phyloP scores from a whole-genome alignment of 257 asterid species.

The Lithospermum erythrorhizon region DNA sequence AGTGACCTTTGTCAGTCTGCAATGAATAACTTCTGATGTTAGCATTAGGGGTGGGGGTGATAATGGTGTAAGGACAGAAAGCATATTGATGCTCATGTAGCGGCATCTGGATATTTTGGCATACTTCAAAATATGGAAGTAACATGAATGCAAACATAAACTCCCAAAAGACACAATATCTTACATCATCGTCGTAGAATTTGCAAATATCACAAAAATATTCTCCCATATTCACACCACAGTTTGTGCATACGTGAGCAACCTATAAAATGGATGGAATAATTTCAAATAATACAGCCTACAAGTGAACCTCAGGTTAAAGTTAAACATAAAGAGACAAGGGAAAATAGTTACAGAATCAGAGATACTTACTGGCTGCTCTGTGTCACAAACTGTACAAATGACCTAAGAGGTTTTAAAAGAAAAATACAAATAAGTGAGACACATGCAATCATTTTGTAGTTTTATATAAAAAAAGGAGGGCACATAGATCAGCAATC shows the following conservation, averaged over 20 bases:
- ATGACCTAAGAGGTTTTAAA: slow-evolving; percentile 51
- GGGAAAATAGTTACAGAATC: slow-evolving; percentile 2
- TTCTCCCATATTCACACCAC: slow-evolving; percentile 97
- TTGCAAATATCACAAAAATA: slow-evolving; percentile 79
- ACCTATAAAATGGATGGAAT: slow-evolving; percentile 36
- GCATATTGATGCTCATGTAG: too few relatives aligned
- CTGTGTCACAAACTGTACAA: slow-evolving; percentile 91
- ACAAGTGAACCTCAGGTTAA: not conserved
- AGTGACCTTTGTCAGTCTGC: slow-evolving; percentile 77
- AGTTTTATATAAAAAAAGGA: not conserved
- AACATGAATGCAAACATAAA: not conserved
- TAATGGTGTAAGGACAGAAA: too few relatives aligned
- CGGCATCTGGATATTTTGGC: too few relatives aligned
- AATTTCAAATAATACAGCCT: not conserved
- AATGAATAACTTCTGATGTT: not conserved
- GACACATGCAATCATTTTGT: not conserved
- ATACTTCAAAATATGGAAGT: too few relatives aligned
- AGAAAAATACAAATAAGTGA: not conserved
- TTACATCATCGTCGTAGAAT: slow-evolving; percentile 87
- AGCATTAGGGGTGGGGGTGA: not conserved
- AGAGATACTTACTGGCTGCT: slow-evolving; percentile 65
- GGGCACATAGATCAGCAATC: slow-evolving; percentile 2
- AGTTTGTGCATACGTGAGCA: slow-evolving; percentile 67
- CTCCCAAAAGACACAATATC: not conserved
- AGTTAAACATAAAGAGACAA: not conserved